Evolutionary conservation across 163 green algal genomes (phyloP), one percentile per base, ranked within the genome.

Genomic region (Scenedesmus sp.): DNA sequence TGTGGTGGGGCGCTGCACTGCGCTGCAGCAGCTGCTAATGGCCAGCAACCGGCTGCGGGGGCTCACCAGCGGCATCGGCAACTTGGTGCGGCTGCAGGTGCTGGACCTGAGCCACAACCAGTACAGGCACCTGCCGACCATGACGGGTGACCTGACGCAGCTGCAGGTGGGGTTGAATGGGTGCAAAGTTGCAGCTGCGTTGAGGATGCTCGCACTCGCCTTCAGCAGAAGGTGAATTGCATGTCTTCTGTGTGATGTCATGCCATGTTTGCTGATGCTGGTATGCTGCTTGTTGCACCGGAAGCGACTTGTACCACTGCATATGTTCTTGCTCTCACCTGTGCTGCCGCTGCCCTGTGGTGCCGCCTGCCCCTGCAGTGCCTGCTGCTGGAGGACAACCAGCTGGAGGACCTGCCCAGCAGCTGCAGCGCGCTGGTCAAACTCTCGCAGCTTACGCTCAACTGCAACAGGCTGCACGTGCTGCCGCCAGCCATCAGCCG

Each of bases 111-210:
- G 84, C 54, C 84, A 86, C 70, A 93, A 93, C 79, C 82, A 89
- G 56, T 93, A 93, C 90, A 88, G 90, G 52, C 90, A 93, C 74
- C 84, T 93, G 90, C 90, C 90, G 15, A 90, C 84, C 56, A 89
- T 85, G 73, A 86, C 77, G n/a, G 90, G 90, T 4, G 73, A 89
- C 56, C 84, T 93, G 3, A 93, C 90, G 64, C 90, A 93, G 84
- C 90, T 93, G 66, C 81, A 88, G 89, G 89, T 89, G 52, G 5
- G 67, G 20, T 8, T 7, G 67, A n/a, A 23, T 64, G 59, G 59
- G 59, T 64, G 8, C 9, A 10, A 64, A 64, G 34, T 46, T 46
- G 34, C 34, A 46, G 34, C 34, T 46, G 34, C 34, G 34, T 46
- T 46, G 34, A 46, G 34, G 34, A 46, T 46, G 34, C 34, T 46